Percentiles rank a stretch among this genome's conserved stretches.
Evolutionary conservation across 345 rosid species (phyloP).

Genomic region (Firmiana major): DNA sequence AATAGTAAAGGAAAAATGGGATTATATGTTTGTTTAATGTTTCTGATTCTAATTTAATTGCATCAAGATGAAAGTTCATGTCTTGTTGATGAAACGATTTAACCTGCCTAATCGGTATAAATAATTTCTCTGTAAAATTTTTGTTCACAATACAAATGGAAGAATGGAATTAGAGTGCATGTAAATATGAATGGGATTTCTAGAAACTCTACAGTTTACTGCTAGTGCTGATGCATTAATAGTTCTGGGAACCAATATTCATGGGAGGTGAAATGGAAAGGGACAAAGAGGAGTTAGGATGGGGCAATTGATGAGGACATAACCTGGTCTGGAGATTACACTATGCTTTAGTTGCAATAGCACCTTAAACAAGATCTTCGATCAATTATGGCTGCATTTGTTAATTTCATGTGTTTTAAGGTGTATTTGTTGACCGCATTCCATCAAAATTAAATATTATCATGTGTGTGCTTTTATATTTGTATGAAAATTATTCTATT

Average conservation of each 20-base stretch:
- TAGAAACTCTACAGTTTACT: background rate
- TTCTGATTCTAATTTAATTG: too few relatives aligned
- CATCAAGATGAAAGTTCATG: too few relatives aligned
- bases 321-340: background rate
- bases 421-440: background rate
- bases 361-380: background rate
- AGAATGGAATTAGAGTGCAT: background rate
- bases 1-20: background rate
- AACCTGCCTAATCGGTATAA: too few relatives aligned
- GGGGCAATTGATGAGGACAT: background rate
- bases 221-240: background rate
- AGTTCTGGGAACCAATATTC: background rate
- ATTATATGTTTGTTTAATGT: too few relatives aligned
- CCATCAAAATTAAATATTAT: background rate
- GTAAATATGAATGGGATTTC: background rate
- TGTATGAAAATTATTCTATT: background rate
- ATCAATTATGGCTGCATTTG: background rate
- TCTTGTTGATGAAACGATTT: too few relatives aligned
- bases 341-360: background rate
- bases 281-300: background rate
- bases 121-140: too few relatives aligned
- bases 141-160: background rate
- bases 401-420: background rate
- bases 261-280: background rate
- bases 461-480: background rate